These are phyloP conservation scores for Talaromyces marneffei DNA, from an alignment of 2,329 filamentous ascomycete species.

Conservation along the genomic window DNA sequence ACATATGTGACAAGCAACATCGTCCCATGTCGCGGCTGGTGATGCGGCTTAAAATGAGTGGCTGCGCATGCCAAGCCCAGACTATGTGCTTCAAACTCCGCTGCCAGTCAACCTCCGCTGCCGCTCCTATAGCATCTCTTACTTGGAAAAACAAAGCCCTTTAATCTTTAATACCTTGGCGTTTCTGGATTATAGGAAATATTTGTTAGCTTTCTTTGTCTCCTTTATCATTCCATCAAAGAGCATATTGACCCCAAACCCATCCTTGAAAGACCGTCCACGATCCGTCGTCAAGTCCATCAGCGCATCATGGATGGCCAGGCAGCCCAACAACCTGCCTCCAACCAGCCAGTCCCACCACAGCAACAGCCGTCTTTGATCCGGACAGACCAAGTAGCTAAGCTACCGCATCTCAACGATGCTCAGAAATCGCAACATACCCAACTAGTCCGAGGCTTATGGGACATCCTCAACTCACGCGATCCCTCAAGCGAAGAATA, in stretches of 20 bases:
- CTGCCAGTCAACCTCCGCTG: background rate
- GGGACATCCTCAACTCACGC: slow-evolving; percentile 47
- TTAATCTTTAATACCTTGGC: background rate
- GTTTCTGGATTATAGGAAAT: background rate
- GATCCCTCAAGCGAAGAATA: slow-evolving; percentile 47
- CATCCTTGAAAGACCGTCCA: background rate
- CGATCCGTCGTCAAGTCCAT: background rate
- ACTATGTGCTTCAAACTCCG: background rate
- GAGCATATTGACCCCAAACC: background rate
- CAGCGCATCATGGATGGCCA: slow-evolving; percentile 29
- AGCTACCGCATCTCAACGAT: slow-evolving; percentile 49
- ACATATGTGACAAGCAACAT: too few relatives aligned
- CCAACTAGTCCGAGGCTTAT: slow-evolving; percentile 49
- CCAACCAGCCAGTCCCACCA: slow-evolving; percentile 25
- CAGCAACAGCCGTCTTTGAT: slow-evolving; percentile 45
- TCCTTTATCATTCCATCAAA: background rate
- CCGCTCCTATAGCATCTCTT: background rate
- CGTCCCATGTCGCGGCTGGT: too few relatives aligned
- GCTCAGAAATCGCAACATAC: slow-evolving; percentile 53
- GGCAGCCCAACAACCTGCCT: slow-evolving; percentile 20
- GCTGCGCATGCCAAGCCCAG: slow-evolving; percentile 6
- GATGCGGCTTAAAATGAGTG: background rate
- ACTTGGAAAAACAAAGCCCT: background rate
- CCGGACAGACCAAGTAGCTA: slow-evolving; percentile 49
- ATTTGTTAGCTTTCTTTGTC: background rate